phyloP scores from a whole-genome alignment of 495 filamentous ascomycete genomes.

The Paragyromitra xinjiangensis region DNA sequence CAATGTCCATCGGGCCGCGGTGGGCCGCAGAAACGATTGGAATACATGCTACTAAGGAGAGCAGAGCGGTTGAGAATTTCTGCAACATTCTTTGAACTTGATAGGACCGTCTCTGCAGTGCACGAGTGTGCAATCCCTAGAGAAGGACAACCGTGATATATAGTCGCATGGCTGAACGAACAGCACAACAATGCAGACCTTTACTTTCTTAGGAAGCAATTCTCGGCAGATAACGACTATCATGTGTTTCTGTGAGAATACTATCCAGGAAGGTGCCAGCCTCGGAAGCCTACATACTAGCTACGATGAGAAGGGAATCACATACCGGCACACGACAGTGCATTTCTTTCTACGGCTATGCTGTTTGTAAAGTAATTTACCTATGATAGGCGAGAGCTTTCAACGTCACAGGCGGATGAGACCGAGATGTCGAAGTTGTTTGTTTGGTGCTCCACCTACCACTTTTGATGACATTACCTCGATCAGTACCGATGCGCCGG shows the following conservation, averaged over 20 bases:
- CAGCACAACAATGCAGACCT: neutral
- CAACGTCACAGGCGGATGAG: neutral
- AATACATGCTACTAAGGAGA: constrained; percentile 14
- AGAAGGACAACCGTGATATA: constrained; percentile 22
- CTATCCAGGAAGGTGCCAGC: constrained; percentile 12
- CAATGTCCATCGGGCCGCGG: constrained; percentile 25
- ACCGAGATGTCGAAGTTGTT: constrained; percentile 7
- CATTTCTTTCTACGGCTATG: neutral
- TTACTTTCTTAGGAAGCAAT: neutral
- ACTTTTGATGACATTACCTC: constrained; percentile 8
- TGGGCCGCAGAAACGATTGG: constrained; percentile 1
- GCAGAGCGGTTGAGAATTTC: constrained; percentile 21
- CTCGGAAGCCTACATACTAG: neutral
- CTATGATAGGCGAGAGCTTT: constrained; percentile 1
- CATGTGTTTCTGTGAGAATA: neutral
- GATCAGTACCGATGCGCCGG: constrained; percentile 12
- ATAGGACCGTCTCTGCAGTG: neutral
- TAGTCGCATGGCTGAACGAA: neutral
- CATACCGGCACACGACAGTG: neutral
- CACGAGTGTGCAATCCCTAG: neutral
- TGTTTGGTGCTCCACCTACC: constrained; percentile 15
- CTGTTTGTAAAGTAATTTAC: neutral
- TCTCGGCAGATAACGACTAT: neutral
- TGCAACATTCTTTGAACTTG: constrained; percentile 14
- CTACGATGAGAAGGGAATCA: neutral